Base-by-base conservation (phyloP, 2,329 filamentous ascomycete genomes). In the Cordyceps cateniannulata region DNA sequence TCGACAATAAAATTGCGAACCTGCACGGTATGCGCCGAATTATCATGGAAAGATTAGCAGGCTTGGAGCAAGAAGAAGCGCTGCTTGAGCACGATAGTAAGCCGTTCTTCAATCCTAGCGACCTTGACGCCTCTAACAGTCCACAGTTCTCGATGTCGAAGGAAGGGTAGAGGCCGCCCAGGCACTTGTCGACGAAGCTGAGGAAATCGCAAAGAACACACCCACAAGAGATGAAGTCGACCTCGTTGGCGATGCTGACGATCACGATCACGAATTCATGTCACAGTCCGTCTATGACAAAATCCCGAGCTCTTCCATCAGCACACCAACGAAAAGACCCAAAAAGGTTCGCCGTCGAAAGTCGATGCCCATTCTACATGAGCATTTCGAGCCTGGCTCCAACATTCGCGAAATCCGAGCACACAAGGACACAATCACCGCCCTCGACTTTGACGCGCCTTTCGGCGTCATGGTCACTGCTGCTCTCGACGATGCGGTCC, bases 211-310 rank as follows among this genome's bases (percentile, higher is more conserved):
- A 8, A 74, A 79, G 65, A 76, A 80, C 58, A 79, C 80, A 2
- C 77, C 79, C 2, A 78, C 77, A 18, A 79, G 79, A 63, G 78
- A 81, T 16, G 82, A 84, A 56, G 78, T 81, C 50, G 83, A 84
- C 63, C 70, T 81, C 8, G 78, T 79, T 25, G 77, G 78, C 40
- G 81, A 80, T 64, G 75, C 78, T 62, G 78, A 80, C 55, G 77
- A 81, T 40, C 75, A 80, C 45, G 73, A 75, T 35, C 65, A 70
- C 25, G 82, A 80, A 1, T 99, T 98, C 78, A 98, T 98, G 95
- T 97, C 95, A 3, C 91, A 97, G 73, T 97, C 93, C 14, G 91
- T 99, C 67, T 99, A 98, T 73, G 90, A 96, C 66, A 97, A 97
- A 75, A 78, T 99, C 9, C 91, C 93, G 1, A 75, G 77, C 10